A percentile compares a stretch with the other conserved stretches of the same genome.
Evolutionary conservation across 768 basidiomycete species (phyloP).

Genomic region (Ramaria sp.): DNA sequence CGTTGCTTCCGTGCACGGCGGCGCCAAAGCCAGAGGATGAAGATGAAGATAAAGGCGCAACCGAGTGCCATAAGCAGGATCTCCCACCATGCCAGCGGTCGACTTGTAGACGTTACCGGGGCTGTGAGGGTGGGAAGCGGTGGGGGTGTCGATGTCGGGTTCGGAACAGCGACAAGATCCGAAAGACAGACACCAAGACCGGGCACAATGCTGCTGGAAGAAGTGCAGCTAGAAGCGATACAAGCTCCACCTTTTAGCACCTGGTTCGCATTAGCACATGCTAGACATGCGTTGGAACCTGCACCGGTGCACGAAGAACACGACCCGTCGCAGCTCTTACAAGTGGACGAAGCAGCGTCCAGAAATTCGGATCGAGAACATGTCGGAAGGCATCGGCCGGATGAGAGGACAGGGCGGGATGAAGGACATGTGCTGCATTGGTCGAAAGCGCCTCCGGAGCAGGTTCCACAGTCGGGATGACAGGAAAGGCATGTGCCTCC

Average conservation of each 20-base stretch:
- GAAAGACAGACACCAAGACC: conserved; percentile 72
- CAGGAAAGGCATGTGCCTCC: conserved; percentile 61
- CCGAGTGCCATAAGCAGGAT: conserved; percentile 77
- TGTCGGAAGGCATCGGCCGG: conserved; percentile 68
- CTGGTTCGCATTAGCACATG: conserved; percentile 53
- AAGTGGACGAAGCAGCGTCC: conserved; percentile 50
- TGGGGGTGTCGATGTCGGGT: conserved; percentile 26
- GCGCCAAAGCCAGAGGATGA: conserved; percentile 58
- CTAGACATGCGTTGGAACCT: conserved; percentile 58
- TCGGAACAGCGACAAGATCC: conserved; percentile 52
- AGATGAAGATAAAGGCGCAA: conserved; percentile 65
- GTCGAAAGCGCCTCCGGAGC: conserved; percentile 66
- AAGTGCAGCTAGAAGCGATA: conserved; percentile 47
- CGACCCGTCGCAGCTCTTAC: conserved; percentile 61
- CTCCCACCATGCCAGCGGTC: conserved; percentile 65
- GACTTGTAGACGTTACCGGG: conserved; percentile 22
- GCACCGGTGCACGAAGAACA: conserved; percentile 72
- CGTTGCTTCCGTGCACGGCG: conserved; percentile 59
- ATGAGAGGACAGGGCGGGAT: conserved; percentile 57
- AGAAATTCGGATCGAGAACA: conserved; percentile 67
- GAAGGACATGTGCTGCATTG: conserved; percentile 68
- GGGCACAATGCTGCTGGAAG: conserved; percentile 43
- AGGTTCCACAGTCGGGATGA: conserved; percentile 80
- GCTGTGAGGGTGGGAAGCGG: conserved; percentile 46
- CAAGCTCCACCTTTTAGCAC: conserved; percentile 61